phyloP scores from a whole-genome alignment of 2,329 filamentous ascomycete species.

The Xylaria sp. region DNA sequence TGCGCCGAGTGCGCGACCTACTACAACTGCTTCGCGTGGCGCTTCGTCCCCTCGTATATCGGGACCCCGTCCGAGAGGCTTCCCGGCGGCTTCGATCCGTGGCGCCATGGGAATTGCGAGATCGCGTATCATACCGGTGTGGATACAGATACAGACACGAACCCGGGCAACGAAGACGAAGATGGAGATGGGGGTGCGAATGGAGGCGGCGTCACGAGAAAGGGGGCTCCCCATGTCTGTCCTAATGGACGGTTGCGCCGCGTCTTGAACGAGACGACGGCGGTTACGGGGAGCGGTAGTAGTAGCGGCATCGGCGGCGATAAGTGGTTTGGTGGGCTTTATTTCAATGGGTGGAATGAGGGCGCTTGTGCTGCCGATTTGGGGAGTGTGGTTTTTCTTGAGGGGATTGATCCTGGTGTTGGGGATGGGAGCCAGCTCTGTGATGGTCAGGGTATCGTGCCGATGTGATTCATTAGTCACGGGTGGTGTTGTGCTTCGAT shows the following conservation, averaged over 20 bases:
- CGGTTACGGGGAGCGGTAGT: constrained; percentile 26
- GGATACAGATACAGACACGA: neutral
- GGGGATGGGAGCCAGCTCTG: constrained; percentile 38
- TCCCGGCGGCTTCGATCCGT: constrained; percentile 50
- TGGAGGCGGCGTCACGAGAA: constrained; percentile 11
- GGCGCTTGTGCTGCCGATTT: constrained; percentile 46
- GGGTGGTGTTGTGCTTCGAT: neutral
- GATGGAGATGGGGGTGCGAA: neutral
- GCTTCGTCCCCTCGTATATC: constrained; percentile 44
- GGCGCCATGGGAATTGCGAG: constrained; percentile 47
- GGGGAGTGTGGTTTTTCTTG: constrained; percentile 37
- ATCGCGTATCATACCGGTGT: constrained; percentile 43
- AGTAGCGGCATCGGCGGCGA: neutral
- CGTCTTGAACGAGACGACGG: constrained; percentile 35
- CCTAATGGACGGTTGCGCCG: constrained; percentile 40
- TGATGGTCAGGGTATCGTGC: neutral
- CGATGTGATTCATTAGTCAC: too few species aligned
- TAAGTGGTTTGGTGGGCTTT: constrained; percentile 42
- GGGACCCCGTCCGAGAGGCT: constrained; percentile 40
- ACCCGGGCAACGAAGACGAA: neutral
- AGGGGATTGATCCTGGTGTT: constrained; percentile 40
- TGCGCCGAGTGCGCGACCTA: constrained; percentile 47
- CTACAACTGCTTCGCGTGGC: constrained; percentile 50
- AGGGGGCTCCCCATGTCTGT: constrained; percentile 33
- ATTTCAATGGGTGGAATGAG: constrained; percentile 50